Conservation (phyloP, 208 protist species). For the Leishmania aethiopica region DNA sequence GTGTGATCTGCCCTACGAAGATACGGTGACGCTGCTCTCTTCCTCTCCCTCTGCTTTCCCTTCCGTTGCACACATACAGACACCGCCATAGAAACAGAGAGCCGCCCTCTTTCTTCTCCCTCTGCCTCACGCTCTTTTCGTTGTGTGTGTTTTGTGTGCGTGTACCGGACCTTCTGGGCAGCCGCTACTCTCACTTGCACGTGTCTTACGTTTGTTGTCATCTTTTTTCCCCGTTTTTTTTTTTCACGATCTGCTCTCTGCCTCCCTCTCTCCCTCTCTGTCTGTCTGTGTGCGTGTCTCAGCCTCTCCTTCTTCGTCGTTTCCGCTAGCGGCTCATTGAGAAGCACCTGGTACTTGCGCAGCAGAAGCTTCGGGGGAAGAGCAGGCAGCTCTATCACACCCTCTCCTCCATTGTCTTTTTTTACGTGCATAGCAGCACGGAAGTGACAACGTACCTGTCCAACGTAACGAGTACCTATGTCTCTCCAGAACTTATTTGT, state of each 20-base stretch:
- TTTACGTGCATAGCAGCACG: neutral
- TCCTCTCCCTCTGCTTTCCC: neutral
- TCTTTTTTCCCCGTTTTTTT: neutral
- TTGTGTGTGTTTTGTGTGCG: too few relatives aligned
- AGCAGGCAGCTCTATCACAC: neutral
- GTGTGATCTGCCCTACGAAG: neutral
- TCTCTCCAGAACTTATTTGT: conserved; percentile 58
- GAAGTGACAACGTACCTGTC: too few relatives aligned
- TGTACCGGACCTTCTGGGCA: neutral
- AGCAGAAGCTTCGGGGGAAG: neutral
- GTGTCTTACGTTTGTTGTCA: neutral
- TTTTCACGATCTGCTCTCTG: too few relatives aligned
- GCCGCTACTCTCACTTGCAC: neutral
- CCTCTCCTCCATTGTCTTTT: neutral
- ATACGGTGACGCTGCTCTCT: neutral
- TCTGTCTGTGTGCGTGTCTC: too few relatives aligned
- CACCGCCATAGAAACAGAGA: too few relatives aligned
- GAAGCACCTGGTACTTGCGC: neutral
- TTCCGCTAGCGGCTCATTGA: neutral
- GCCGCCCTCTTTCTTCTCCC: neutral
- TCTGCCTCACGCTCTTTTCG: neutral
- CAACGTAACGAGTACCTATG: neutral
- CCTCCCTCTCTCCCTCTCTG: too few relatives aligned
- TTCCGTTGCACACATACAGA: neutral
- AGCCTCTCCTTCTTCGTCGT: neutral